Evolutionary conservation across 1,139 yeast genomes (phyloP), one percentile per base, ranked within the genome.

Genomic region (Zygosaccharomyces pseudobailii): DNA sequence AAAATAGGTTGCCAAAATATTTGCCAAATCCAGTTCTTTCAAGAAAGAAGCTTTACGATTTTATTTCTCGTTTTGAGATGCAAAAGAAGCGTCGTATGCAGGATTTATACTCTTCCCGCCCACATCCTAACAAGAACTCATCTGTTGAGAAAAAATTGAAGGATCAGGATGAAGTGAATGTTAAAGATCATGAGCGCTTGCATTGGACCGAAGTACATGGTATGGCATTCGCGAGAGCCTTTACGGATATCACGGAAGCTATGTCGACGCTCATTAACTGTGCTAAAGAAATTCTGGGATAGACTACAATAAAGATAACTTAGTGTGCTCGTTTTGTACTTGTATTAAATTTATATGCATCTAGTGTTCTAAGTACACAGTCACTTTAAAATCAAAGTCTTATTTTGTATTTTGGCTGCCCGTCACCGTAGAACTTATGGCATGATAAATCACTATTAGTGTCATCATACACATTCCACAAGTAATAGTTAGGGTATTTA

Each of bases 401-500:
- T 13, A 43, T 10, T 17, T 27, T 36, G 39, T 38, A 32, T 36
- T 43, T 5, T 32, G 36, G 21, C 42, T 48, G 22, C 43, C 44
- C 10, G 45, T 46, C 45, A 45, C 46, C 20, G 53, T 68, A 24
- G 75, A 69, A 32, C 70, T 63, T 36, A 78, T 65, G 37, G 74
- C 66, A 58, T 87, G 94, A 67, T 84, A 89, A 4, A 84, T 71
- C 43, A 87, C 70, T 43, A 89, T 85, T 56, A 89, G 74, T 3
- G 80, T 74, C 65, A 88, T 77, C 48, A 95, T 82, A 9, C 80
- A 69, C 49, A 87, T 67, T 5, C 96, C 97, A 59, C 86, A 83
- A n/a, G 80, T 69, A 46, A 87, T 75, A 46, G 88, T 94, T 45
- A 87, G 72, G 42, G 79, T 71, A 65, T 88, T 82, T 65, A 89